A percentile compares a stretch with the other conserved stretches of the same genome.
Conservation (phyloP, 2,329 filamentous ascomycete species). For the Colletotrichum sp. region DNA sequence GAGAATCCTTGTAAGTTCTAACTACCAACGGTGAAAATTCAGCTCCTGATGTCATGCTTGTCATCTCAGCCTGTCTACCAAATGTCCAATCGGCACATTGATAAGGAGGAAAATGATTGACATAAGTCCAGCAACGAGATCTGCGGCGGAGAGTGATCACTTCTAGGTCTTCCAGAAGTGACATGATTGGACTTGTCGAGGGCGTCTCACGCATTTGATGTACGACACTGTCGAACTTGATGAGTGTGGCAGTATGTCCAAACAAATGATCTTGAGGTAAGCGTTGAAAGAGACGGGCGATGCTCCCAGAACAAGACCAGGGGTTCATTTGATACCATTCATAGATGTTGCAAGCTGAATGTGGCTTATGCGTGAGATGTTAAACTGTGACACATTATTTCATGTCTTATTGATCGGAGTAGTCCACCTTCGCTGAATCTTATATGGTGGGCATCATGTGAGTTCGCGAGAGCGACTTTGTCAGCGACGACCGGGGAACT, state of each 20-base stretch:
- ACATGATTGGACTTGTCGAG: background rate
- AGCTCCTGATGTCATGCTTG: background rate
- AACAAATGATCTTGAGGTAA: accelerated
- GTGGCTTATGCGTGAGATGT: background rate
- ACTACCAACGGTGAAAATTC: background rate
- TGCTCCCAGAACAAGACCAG: background rate
- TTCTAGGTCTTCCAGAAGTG: background rate
- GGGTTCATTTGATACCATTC: background rate
- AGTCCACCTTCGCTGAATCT: background rate
- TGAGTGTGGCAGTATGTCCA: background rate
- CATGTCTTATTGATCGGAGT: background rate
- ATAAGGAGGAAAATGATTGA: background rate
- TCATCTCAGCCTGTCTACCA: background rate
- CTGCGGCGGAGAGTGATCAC: accelerated
- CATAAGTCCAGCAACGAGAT: background rate
- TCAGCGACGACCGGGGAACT: background rate
- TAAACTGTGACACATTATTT: background rate
- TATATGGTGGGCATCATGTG: background rate
- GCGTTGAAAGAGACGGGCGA: background rate
- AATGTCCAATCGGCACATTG: background rate
- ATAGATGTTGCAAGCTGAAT: background rate
- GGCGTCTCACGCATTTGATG: background rate
- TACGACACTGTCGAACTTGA: background rate
- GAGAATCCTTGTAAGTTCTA: background rate
- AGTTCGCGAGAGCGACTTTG: background rate